Conservation (phyloP, 2,329 filamentous ascomycete species). For the Elsinoe necatrix region DNA sequence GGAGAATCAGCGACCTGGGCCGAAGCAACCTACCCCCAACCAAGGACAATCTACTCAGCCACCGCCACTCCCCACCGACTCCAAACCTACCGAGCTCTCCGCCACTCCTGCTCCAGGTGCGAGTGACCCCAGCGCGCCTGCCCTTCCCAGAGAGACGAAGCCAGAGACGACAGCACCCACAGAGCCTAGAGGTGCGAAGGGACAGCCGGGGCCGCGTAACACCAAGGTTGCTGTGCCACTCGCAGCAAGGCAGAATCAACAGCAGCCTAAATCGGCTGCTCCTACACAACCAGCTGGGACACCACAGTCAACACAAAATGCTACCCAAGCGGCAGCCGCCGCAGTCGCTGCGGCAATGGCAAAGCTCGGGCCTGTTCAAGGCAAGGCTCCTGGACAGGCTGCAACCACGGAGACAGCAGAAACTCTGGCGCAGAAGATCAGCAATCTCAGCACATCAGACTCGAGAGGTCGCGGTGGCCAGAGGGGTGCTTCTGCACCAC, state of each 20-base stretch:
- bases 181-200: slow-evolving; percentile 31
- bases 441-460: slow-evolving; percentile 63
- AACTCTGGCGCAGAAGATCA: slow-evolving; percentile 64
- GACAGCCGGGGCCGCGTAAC: slow-evolving; percentile 36
- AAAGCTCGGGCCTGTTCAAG: slow-evolving; percentile 45
- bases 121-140: slow-evolving; percentile 48
- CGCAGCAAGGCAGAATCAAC: slow-evolving; percentile 25
- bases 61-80: slow-evolving; percentile 20
- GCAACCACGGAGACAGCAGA: slow-evolving; percentile 47
- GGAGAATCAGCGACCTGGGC: slow-evolving; percentile 33
- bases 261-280: slow-evolving; percentile 10
- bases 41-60: slow-evolving; percentile 19
- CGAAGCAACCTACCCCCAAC: slow-evolving; percentile 25
- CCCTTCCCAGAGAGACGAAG: slow-evolving; percentile 57
- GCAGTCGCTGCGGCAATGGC: slow-evolving; percentile 76
- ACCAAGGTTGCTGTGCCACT: slow-evolving; percentile 55
- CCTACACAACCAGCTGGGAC: slow-evolving; percentile 18
- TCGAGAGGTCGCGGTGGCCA: slow-evolving; percentile 31
- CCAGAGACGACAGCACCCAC: slow-evolving; percentile 46
- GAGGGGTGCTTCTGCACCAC: slow-evolving; percentile 25
- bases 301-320: slow-evolving; percentile 42
- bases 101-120: slow-evolving; percentile 36
- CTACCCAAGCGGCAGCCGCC: slow-evolving; percentile 65
- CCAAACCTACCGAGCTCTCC: slow-evolving; percentile 29
- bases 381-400: slow-evolving; percentile 23